Base-by-base conservation (phyloP, 169 alveolate species). In the Plasmodium malariae region DNA sequence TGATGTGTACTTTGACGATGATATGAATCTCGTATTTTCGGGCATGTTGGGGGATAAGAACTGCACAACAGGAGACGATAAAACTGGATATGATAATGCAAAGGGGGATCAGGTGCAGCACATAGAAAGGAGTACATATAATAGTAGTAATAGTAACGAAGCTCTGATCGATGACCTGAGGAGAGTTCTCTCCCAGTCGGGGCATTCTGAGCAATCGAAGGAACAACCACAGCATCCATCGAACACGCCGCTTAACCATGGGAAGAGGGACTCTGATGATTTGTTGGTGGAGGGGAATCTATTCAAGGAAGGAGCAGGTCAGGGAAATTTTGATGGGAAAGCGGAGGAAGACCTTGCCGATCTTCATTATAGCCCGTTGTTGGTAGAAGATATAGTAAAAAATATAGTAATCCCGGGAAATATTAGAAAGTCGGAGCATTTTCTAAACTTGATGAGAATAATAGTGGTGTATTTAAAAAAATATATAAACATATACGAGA, bases 351-450 rank as follows among this genome's bases (percentile, higher is more conserved):
- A 94, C 4, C 24, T 59, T 1, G 78, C 88, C 32, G 96, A 95
- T 19, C 91, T 92, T 12, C 93, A 95, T 51, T 93, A 93, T 57
- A 93, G 92, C 88, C 98, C 98, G 0, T 93, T 96, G 12, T 92
- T 96, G 17, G 95, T 97, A 5, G 97, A 93, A 2, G 94, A 94
- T 37, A 88, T 90, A 0, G 26, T 94, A 43, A 87, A 51, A 57
- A 92, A 90, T 65, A 95, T 94, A 0, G 95, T 94, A 0, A 94
- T 98, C 1, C 99, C 99, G 2, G 99, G 99, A 1, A 92, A 96
- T 51, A 98, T 98, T 6, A 94, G 99, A 30, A 95, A 95, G 57
- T 99, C 99, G 11, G 98, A 97, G 78, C 99, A 97, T 67, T 98
- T 98, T 90, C 83, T 98, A 34, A 88, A 95, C 32, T 94, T 97